Conservation (phyloP, 1,139 yeast genomes). For the Blastobotrys buckinghamii region DNA sequence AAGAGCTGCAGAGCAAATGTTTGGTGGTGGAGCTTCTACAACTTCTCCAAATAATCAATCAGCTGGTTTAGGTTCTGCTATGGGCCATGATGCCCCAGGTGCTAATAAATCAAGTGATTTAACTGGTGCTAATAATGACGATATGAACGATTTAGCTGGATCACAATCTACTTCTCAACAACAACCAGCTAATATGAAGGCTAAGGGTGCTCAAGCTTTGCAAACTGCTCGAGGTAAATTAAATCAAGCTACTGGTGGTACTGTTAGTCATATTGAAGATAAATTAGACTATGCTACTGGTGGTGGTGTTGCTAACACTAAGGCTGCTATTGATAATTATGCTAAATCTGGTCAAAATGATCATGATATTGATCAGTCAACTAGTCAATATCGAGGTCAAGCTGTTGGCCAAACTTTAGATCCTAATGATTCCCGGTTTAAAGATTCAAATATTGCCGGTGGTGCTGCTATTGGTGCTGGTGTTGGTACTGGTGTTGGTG, state of each 20-base stretch:
- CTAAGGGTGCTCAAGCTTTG: not conserved
- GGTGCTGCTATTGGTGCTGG: not conserved
- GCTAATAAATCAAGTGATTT: not conserved
- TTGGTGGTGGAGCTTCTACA: not conserved
- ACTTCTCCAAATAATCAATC: no score
- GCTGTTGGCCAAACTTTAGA: not conserved
- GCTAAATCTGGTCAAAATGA: constrained; percentile 1
- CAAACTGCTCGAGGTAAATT: not conserved
- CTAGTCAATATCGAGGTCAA: not conserved
- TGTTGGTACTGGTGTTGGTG: not conserved
- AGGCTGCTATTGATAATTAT: not conserved
- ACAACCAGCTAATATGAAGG: not conserved
- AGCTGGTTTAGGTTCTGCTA: no score
- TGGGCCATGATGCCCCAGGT: not conserved
- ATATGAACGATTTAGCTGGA: not conserved
- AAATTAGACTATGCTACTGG: constrained; percentile 4
- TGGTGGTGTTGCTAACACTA: not conserved
- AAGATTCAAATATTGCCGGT: not conserved
- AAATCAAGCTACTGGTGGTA: constrained; percentile 5
- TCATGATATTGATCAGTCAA: not conserved
- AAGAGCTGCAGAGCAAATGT: not conserved
- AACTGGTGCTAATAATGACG: not conserved
- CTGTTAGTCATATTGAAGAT: not conserved
- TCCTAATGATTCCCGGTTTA: not conserved
- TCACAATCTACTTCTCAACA: not conserved